Percentiles rank a stretch among this genome's conserved stretches.
These are phyloP conservation scores for Aspergillus sergii DNA, from an alignment of 2,329 filamentous ascomycete species.

Conservation along the genomic window DNA sequence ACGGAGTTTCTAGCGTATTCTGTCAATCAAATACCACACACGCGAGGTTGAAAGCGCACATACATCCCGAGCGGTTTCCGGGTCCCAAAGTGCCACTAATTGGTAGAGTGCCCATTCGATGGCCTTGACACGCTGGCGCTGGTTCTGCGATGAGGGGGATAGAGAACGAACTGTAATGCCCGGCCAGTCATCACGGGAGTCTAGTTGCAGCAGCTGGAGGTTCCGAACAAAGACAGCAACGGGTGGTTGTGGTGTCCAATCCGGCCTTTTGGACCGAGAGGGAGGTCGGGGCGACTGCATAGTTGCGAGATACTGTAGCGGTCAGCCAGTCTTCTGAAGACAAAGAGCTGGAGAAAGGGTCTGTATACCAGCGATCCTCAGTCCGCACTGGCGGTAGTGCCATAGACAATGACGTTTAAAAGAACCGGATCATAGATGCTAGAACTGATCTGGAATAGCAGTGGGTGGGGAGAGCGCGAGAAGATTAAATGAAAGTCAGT, in stretches of 20 bases:
- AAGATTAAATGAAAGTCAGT: not conserved
- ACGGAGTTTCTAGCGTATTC: conserved; percentile 69
- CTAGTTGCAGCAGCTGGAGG: conserved; percentile 78
- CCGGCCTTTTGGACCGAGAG: conserved; percentile 33
- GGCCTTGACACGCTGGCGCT: conserved; percentile 78
- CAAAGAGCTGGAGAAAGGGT: not conserved
- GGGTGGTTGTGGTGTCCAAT: conserved; percentile 53
- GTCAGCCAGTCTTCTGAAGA: not conserved
- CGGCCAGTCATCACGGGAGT: conserved; percentile 78
- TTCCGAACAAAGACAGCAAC: conserved; percentile 77
- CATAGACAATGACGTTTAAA: not conserved
- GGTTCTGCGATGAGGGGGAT: conserved; percentile 68
- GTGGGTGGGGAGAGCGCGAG: not conserved
- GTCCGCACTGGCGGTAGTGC: not conserved
- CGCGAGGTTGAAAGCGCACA: not conserved
- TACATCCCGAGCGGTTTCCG: conserved; percentile 73
- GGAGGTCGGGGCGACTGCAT: conserved; percentile 38
- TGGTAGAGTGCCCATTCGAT: conserved; percentile 92
- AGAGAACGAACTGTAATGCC: conserved; percentile 71
- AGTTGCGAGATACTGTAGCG: conserved; percentile 8
- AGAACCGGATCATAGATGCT: not conserved
- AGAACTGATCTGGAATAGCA: conserved; percentile 5
- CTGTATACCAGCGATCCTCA: not conserved
- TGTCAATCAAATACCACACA: conserved; percentile 7
- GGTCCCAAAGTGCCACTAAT: conserved; percentile 82